phyloP scores from a whole-genome alignment of 768 basidiomycete genomes.

The Rhodotorula sphaerocarpa region DNA sequence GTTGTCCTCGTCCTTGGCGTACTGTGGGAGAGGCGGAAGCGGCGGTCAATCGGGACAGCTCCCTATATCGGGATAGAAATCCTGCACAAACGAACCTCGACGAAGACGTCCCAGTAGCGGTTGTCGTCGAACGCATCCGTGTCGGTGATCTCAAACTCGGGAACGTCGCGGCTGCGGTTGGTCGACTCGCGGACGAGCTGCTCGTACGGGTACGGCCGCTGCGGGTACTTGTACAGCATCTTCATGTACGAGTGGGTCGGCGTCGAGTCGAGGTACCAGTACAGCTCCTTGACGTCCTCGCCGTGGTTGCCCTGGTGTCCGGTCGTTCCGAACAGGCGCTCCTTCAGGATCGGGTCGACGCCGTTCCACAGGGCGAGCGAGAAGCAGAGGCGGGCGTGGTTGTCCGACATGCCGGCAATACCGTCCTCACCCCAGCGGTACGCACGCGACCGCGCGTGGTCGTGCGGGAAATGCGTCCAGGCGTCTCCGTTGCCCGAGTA shows the following conservation, averaged over 20 bases:
- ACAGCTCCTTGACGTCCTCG: slow-evolving; percentile 97
- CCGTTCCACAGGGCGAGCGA: slow-evolving; percentile 90
- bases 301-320: slow-evolving; percentile 95
- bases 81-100: slow-evolving; percentile 61
- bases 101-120: slow-evolving; percentile 96
- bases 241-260: slow-evolving; percentile 99
- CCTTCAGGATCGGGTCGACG: slow-evolving; percentile 87
- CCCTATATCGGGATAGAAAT: not conserved
- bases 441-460: slow-evolving; percentile 81
- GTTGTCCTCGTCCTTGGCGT: slow-evolving; percentile 92
- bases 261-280: slow-evolving; percentile 96
- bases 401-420: slow-evolving; percentile 92
- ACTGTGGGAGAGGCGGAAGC: slow-evolving; percentile 49
- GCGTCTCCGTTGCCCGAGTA: slow-evolving; percentile 82
- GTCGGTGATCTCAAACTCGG: slow-evolving; percentile 89
- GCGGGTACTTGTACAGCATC: slow-evolving; percentile 97
- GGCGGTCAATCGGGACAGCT: not conserved
- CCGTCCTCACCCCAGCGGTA: slow-evolving; percentile 99
- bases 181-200: slow-evolving; percentile 78
- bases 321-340: slow-evolving; percentile 90
- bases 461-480: slow-evolving; percentile 91
- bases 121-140: slow-evolving; percentile 85
- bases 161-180: slow-evolving; percentile 70
- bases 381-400: slow-evolving; percentile 88
- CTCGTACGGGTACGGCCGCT: slow-evolving; percentile 84